Evolutionary conservation across 2,329 filamentous ascomycete species (phyloP), one percentile per base, ranked within the genome.

Genomic region (Cordyceps tenuipes): DNA sequence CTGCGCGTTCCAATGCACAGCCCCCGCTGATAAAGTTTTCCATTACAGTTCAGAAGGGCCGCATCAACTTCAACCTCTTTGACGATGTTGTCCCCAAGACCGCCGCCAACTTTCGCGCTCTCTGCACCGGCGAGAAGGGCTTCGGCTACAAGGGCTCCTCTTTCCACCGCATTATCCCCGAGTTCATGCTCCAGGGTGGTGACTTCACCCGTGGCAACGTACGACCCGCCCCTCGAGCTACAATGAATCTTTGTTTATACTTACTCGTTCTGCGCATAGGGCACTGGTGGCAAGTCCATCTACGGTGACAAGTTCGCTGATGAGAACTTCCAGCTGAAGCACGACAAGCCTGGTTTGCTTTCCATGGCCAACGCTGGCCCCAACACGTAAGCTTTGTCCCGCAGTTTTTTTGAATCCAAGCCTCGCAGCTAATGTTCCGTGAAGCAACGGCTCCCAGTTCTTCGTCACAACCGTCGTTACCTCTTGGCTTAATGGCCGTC

Each of bases 391-490:
- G 82, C 61, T 36, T 17, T 13, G 4, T 15, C 8, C 6, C 15
- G n/a, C 3, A 12, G 23, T 44, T 6, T 15, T 15, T 1, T 39
- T 0, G 3, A 17, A 41, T 43, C n/a, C 6, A 19, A 10, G 13
- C 5, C 26, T 13, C 64, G 39, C 53, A 34, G 26, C 68, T 67
- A 47, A 68, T 54, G 79, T 77, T 19, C 79, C 78, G 12, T 77
- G 77, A 64, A 96, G 94, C 75, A 99, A 99, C 79, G 94, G 94
- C 70, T 96, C 90, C 56, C 93, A 97, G 77, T 97, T 97, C 83
- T 97, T 97, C 82, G 80, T 97, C 73, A 97, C 93, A 70, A 97
- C 93, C 60, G 91, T 96, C 55, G 82, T 86, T 62, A 97, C 94
- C 63, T 86, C 87, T 60, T 96, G 96, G 82, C 82, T 94, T 67